Percentiles rank a stretch among this genome's conserved stretches.
phyloP scores from a whole-genome alignment of 495 filamentous ascomycete genomes.

The Hypoxylon crocopeplum region DNA sequence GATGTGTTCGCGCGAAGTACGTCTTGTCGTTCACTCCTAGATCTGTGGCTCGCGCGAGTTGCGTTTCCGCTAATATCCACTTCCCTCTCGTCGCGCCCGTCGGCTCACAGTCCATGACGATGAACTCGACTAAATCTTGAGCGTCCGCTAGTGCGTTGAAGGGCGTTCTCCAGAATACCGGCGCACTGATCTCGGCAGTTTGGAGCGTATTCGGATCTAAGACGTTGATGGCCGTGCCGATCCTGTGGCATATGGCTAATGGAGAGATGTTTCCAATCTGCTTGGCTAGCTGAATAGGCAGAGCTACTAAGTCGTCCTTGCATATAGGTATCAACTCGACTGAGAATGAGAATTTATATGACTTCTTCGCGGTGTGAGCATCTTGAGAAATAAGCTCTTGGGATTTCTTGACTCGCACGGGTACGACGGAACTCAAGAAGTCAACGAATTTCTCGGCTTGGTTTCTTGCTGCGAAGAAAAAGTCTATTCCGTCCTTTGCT shows the following conservation, averaged over 20 bases:
- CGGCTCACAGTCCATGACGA: conserved; percentile 92
- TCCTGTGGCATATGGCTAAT: conserved; percentile 80
- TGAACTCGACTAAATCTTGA: conserved; percentile 86
- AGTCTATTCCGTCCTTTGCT: conserved; percentile 90
- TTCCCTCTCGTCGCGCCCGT: conserved; percentile 74
- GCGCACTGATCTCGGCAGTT: conserved; percentile 79
- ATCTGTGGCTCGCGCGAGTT: conserved; percentile 85
- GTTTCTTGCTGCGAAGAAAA: conserved; percentile 87
- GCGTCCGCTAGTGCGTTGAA: conserved; percentile 85
- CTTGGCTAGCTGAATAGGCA: conserved; percentile 89
- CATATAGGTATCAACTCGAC: conserved; percentile 89
- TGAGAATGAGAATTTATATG: conserved; percentile 91
- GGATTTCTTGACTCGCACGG: conserved; percentile 80
- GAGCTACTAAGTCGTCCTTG: conserved; percentile 92
- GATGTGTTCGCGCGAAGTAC: conserved; percentile 87
- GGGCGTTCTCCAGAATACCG: conserved; percentile 85
- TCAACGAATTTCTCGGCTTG: conserved; percentile 92
- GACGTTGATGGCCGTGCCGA: conserved; percentile 88
- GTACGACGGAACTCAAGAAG: conserved; percentile 83
- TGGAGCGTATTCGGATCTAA: conserved; percentile 92
- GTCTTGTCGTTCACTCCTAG: conserved; percentile 85
- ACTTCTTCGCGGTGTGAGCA: conserved; percentile 85
- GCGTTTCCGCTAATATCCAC: conserved; percentile 82
- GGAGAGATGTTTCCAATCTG: conserved; percentile 86
- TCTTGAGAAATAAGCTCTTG: conserved; percentile 94